Conservation (phyloP, 345 rosid genomes). For the Nephelium lappaceum region DNA sequence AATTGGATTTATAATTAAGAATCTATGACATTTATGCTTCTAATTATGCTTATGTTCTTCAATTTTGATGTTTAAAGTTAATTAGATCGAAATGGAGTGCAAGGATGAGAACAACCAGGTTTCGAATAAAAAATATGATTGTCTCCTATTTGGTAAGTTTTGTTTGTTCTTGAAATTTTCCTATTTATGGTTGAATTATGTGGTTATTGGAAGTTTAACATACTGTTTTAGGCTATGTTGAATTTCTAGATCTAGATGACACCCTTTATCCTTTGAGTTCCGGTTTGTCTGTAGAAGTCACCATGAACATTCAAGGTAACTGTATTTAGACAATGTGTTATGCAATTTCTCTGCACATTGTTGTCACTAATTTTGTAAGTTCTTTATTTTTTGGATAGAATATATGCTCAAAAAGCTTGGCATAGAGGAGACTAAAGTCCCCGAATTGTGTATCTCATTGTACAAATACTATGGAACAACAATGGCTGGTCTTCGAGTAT, state of each 20-base stretch:
- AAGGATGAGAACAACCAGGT: slow-evolving; percentile 33
- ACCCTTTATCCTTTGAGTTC: slow-evolving; percentile 80
- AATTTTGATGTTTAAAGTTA: background rate
- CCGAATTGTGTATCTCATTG: slow-evolving; percentile 61
- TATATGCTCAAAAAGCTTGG: slow-evolving; percentile 78
- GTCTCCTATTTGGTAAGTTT: slow-evolving; percentile 61
- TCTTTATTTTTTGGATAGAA: slow-evolving; percentile 41
- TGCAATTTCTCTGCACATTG: background rate
- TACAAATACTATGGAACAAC: slow-evolving; percentile 92
- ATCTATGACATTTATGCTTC: background rate
- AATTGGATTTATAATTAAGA: background rate
- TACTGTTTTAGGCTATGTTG: background rate
- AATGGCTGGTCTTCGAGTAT: slow-evolving; percentile 95
- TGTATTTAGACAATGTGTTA: background rate
- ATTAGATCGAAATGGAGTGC: slow-evolving; percentile 37
- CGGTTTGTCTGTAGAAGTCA: slow-evolving; percentile 59
- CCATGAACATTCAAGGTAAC: slow-evolving; percentile 77
- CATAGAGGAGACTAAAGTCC: slow-evolving; percentile 57
- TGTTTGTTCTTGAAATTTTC: background rate
- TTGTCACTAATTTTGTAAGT: background rate
- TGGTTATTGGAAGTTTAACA: background rate
- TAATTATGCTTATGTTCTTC: background rate
- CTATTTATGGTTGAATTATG: background rate
- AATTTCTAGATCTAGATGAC: slow-evolving; percentile 70
- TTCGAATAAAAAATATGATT: slow-evolving; percentile 39